Evolutionary conservation across 2,329 filamentous ascomycete species (phyloP), one percentile per base, ranked within the genome.

Genomic region (Cladobotryum mycophilum): DNA sequence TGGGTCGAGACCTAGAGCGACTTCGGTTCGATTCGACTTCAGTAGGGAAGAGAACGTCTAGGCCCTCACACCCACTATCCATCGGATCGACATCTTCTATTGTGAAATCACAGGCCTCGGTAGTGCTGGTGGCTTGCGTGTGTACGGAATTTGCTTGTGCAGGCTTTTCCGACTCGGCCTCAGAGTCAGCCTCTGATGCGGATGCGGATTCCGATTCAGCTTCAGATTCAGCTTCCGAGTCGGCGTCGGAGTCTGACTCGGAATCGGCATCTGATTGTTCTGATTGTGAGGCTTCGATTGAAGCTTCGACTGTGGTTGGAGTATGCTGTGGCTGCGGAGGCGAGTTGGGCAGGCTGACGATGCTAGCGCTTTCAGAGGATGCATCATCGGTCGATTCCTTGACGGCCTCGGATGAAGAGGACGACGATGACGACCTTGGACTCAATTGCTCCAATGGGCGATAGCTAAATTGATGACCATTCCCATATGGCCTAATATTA

Each of bases 11-110:
- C 40, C 65, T 56, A 5, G 71, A 71, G 15, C 69, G 65, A 53
- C 71, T 74, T 18, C 67, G 66, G 43, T 69, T 69, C 13, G 73
- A 72, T 57, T 79, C 76, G 47, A 78, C 75, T 49, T 71, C 68
- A 12, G 69, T 66, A 0, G 76, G 76, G 9, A 62, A 66, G 20
- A 79, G 59, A 22, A 75, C 65, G 33, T 69, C 68, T 20, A 70
- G 60, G 15, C 68, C 68, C 4, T 74, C 72, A 38, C 66, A 67
- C 22, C 72, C 73, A 56, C 68, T 70, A 50, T 75, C 73, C 68
- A 70, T 70, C 3, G 69, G 67, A 47, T 72, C 73, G 49, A 76
- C 68, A 53, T 77, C 76, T 53, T 78, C 76, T 30, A 79, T 65
- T 11, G 64, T 60, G 36, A 78, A 69, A 35, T 64, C 58, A 49